Evolutionary conservation across 768 basidiomycete genomes (phyloP).

Genomic region (Suillus occidentalis): DNA sequence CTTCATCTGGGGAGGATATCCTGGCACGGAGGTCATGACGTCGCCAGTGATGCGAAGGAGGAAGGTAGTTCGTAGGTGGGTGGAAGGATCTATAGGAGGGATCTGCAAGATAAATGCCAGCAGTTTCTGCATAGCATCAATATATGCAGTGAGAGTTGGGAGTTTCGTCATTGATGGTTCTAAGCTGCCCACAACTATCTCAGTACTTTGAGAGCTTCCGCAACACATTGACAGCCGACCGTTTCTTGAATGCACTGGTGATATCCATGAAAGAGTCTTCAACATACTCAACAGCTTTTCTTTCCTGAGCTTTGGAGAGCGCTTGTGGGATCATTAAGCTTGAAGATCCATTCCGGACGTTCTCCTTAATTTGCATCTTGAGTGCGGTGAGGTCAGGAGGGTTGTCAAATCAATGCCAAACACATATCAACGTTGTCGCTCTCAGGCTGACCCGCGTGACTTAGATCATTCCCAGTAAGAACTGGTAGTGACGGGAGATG

Average conservation of each 20-base stretch:
- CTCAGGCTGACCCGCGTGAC: background rate
- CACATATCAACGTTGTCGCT: slow-evolving; percentile 17
- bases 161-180: slow-evolving; percentile 46
- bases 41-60: slow-evolving; percentile 76
- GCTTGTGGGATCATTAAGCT: slow-evolving; percentile 21
- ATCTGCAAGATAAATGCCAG: slow-evolving; percentile 69
- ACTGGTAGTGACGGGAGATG: too few species aligned
- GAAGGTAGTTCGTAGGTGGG: slow-evolving; percentile 61
- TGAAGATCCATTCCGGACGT: background rate
- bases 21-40: slow-evolving; percentile 55
- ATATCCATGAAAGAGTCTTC: slow-evolving; percentile 66
- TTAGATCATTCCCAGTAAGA: too few species aligned
- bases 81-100: slow-evolving; percentile 71
- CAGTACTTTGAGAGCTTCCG: background rate
- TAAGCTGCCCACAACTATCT: slow-evolving; percentile 16
- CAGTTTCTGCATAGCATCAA: slow-evolving; percentile 55
- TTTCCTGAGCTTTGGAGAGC: slow-evolving; percentile 58
- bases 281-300: slow-evolving; percentile 60
- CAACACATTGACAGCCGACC: slow-evolving; percentile 44
- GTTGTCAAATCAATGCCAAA: slow-evolving; percentile 13
- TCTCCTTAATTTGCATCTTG: slow-evolving; percentile 5
- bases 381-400: background rate
- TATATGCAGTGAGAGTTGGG: slow-evolving; percentile 58
- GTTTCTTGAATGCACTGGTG: slow-evolving; percentile 72
- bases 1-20: slow-evolving; percentile 51